Percentiles rank a stretch among this genome's conserved stretches.
Conservation (phyloP, 257 asterid genomes). For the Nicotiana paniculata region DNA sequence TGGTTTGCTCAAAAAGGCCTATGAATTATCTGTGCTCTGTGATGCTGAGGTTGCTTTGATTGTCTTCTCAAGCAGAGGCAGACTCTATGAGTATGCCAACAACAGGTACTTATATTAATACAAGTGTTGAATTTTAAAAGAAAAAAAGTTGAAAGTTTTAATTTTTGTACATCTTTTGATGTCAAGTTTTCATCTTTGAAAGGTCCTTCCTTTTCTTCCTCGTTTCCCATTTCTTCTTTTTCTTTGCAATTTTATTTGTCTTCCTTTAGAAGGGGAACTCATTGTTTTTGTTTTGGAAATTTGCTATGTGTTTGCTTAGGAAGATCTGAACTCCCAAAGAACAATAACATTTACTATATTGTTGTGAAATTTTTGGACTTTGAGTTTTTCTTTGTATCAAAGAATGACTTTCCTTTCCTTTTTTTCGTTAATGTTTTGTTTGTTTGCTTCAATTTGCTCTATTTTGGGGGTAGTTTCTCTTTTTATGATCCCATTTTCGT, state of each 20-base stretch:
- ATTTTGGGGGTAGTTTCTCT: conserved; percentile 12
- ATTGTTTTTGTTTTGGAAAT: neutral
- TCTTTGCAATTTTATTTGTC: neutral
- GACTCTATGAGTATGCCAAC: conserved; percentile 88
- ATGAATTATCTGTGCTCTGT: conserved; percentile 88
- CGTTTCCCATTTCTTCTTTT: neutral
- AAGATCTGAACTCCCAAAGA: conserved; percentile 17
- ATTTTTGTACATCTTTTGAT: neutral
- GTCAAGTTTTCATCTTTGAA: neutral
- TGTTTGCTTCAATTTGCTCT: conserved; percentile 22
- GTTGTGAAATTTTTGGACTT: conserved; percentile 9
- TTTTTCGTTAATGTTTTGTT: conserved; percentile 22
- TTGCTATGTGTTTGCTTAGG: conserved; percentile 10
- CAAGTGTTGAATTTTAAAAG: too few species aligned
- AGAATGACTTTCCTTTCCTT: conserved; percentile 27
- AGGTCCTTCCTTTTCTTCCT: neutral
- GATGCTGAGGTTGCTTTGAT: conserved; percentile 93
- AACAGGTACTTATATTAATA: conserved; percentile 43
- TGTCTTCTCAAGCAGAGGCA: conserved; percentile 90
- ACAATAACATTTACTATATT: conserved; percentile 4
- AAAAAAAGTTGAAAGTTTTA: neutral
- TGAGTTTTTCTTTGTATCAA: conserved; percentile 15
- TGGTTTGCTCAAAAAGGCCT: conserved; percentile 84
- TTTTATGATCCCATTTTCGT: conserved; percentile 35
- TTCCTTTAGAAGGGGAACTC: conserved; percentile 6